Conservation (phyloP, 805 yeast genomes). For the Cyberlindnera meyerae region DNA sequence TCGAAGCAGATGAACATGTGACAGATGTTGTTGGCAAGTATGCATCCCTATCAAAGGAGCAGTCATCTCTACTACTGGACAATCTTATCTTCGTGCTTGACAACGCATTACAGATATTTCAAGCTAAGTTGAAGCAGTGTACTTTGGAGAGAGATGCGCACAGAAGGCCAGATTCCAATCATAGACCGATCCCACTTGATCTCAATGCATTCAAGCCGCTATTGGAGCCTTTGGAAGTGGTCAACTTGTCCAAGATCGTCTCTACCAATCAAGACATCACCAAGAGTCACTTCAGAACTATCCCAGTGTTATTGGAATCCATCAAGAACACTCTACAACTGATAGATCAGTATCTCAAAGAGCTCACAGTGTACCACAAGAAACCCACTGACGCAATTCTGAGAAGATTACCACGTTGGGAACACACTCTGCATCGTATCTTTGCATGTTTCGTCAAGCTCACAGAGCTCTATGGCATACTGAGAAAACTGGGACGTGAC, state of each 20-base stretch:
- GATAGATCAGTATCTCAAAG: conserved; percentile 21
- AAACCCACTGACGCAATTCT: conserved; percentile 19
- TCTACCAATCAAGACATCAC: conserved; percentile 23
- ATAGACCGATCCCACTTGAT: conserved; percentile 27
- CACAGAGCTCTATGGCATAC: conserved; percentile 38
- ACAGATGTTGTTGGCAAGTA: conserved; percentile 8
- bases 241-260: conserved; percentile 31
- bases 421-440: conserved; percentile 42
- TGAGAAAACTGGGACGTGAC: conserved; percentile 39
- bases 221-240: conserved; percentile 30
- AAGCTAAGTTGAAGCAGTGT: conserved; percentile 27
- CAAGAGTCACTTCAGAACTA: conserved; percentile 26
- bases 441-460: conserved; percentile 34
- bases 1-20: conserved; percentile 21
- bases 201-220: conserved; percentile 28
- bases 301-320: conserved; percentile 24
- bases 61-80: conserved; percentile 9
- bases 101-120: conserved; percentile 27
- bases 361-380: conserved; percentile 24
- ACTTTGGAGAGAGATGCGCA: conserved; percentile 28
- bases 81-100: conserved; percentile 18
- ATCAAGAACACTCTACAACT: conserved; percentile 22
- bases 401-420: conserved; percentile 32
- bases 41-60: conserved; percentile 1
- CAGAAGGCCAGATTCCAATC: conserved; percentile 28